Base-by-base conservation (phyloP, 345 rosid genomes). In the Salix exigua region DNA sequence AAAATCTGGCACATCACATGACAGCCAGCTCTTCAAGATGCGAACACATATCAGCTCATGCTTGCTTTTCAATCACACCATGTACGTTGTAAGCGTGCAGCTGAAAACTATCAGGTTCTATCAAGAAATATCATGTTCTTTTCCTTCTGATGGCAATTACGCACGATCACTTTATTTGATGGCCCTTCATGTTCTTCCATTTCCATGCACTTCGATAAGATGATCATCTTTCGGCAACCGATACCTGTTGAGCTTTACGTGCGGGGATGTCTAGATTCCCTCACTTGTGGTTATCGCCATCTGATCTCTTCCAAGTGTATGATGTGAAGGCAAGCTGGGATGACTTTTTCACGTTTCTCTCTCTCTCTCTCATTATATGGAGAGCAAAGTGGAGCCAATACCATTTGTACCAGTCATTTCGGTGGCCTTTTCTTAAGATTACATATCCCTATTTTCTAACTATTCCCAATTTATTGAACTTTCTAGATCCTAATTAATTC, bases 21-120 rank as follows among this genome's bases (percentile, higher is more conserved):
- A 26, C 71, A n/a, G 73, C 72, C 76, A 80, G 65, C 82, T 74
- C 83, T 71, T 70, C 69, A 74, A 50, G 70, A 81, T 79, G 78
- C 77, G 81, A 63, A 71, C 37, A 68, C 31, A n/a, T 68, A 71
- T 62, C 63, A 79, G 58, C 79, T 68, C 66, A 31, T 70, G 77
- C 80, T 55, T 75, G 70, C 67, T 82, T 66, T 82, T 72, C 53
- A 42, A 11, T 42, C 46, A 3, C 46, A 21, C 73, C 78, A 75
- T 71, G 58, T n/a, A n/a, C n/a, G n/a, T 58, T 33, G 48, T 38
- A 23, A 46, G 40, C 73, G 44, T 66, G 42, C 48, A 18, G 30
- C 4, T 18, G 67, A 51, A 14, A 75, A 67, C 77, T 75, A 31
- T 44, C 37, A 61, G 67, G 62, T 50, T 62, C 28, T 40, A 3